phyloP scores from a whole-genome alignment of 768 basidiomycete species.

The Termitomyces sp. region DNA sequence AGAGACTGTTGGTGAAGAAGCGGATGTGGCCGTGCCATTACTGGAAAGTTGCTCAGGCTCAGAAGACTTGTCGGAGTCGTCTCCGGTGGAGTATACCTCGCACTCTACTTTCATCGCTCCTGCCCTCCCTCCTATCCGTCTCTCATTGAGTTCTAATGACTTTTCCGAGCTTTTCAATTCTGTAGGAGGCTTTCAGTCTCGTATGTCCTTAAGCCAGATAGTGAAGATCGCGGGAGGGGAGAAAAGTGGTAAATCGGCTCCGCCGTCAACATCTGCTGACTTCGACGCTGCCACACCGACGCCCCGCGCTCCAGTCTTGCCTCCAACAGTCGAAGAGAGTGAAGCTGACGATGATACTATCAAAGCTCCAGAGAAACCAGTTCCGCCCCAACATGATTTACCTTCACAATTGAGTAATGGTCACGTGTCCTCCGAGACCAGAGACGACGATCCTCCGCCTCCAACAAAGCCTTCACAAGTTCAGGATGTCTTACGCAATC shows the following conservation, averaged over 20 bases:
- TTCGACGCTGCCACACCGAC: conserved; percentile 22
- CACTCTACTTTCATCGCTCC: conserved; percentile 80
- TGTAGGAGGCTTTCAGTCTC: conserved; percentile 43
- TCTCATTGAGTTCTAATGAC: conserved; percentile 79
- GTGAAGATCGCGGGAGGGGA: conserved; percentile 34
- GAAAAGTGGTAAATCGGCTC: conserved; percentile 20
- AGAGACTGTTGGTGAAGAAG: conserved; percentile 12
- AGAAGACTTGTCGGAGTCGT: conserved; percentile 47
- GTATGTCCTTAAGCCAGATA: conserved; percentile 42
- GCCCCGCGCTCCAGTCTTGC: conserved; percentile 18
- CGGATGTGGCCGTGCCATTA: conserved; percentile 20
- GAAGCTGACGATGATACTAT: conserved; percentile 13
- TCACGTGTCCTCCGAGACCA: neutral
- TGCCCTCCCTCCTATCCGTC: conserved; percentile 84
- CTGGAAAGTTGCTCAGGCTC: conserved; percentile 34
- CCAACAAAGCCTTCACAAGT: conserved; percentile 3
- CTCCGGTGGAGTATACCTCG: conserved; percentile 60
- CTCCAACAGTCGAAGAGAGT: conserved; percentile 7
- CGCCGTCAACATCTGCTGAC: conserved; percentile 26
- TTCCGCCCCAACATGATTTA: neutral
- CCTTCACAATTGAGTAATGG: neutral
- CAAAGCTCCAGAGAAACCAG: neutral
- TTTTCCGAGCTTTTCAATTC: conserved; percentile 70
- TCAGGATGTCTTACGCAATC: conserved; percentile 7
- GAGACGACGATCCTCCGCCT: neutral